These are phyloP conservation scores for Fusarium illudens DNA, from an alignment of 2,329 filamentous ascomycete genomes.

Conservation along the genomic window DNA sequence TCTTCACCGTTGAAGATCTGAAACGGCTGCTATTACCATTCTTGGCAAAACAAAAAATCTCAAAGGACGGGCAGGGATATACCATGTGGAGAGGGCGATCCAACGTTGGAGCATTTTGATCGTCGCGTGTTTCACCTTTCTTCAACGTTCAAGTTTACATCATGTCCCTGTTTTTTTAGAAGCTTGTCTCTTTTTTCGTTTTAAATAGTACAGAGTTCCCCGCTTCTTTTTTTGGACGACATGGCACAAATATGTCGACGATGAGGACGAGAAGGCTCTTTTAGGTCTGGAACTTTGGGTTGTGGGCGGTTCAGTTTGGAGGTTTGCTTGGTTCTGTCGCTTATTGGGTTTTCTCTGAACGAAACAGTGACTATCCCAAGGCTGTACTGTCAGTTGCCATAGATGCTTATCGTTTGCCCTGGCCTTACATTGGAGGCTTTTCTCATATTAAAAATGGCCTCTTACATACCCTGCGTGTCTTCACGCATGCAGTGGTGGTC, in stretches of 20 bases:
- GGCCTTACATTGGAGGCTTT: constrained; percentile 27
- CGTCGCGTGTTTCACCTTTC: constrained; percentile 4
- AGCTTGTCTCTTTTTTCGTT: too few species aligned
- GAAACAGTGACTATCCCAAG: background rate
- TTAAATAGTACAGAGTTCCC: background rate
- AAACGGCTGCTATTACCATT: background rate
- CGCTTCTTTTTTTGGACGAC: background rate
- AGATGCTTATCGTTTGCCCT: background rate
- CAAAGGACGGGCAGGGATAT: constrained; percentile 15
- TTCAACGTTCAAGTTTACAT: background rate
- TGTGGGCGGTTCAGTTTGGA: constrained; percentile 24
- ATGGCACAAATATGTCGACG: background rate
- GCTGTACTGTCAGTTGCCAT: background rate
- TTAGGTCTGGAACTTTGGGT: background rate
- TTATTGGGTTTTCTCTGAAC: background rate
- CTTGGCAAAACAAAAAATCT: background rate
- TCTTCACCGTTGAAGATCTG: background rate
- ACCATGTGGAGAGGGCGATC: background rate
- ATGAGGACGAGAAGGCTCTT: background rate
- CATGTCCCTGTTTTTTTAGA: too few species aligned
- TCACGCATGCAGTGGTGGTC: background rate
- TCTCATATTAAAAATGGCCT: constrained; percentile 36
- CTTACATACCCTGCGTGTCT: constrained; percentile 11
- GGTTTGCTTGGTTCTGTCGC: background rate
- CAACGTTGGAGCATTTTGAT: constrained; percentile 1